Base-by-base conservation (phyloP, 371 early-diverging fungal genomes). In the Mucor indicus region DNA sequence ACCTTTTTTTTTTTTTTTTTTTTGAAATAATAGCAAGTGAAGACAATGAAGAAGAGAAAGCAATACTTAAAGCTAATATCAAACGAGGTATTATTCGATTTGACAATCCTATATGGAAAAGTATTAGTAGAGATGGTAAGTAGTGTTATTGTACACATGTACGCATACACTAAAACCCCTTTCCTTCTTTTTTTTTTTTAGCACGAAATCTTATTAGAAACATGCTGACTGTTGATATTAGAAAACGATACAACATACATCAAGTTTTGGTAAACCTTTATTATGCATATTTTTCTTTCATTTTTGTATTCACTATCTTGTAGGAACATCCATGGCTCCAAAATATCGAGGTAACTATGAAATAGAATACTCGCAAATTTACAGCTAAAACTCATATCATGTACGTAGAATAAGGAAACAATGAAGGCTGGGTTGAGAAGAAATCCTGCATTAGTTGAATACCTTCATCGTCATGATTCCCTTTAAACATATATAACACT, bases 241-340 rank as follows among this genome's bases (percentile, higher is more conserved):
- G n/a, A 7, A 17, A 50, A 3, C 21, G 61, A 22, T 47, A 43
- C 8, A 55, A 27, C 0, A 61, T 61, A 10, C 19, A 33, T 2
- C 35, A 61, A 19, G 56, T 61, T 0, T 13, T 61, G 15, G 53
- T 40, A 43, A 56, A 13, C n/a, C 20, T 1, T 24, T 1, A 11
- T 0, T 37, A 8, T 44, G 9, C 3, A 2, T 27, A 30, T 25
- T 20, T 16, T 22, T 3, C 20, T 8, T 21, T 6, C 38, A 4
- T 43, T 4, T 19, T 55, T 2, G 30, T 19, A n/a, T n/a, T n/a
- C n/a, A n/a, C n/a, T n/a, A n/a, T n/a, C 7, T 21, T 35, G 10
- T 23, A 56, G 51, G 29, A 22, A 0, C 64, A 63, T 12, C 55
- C 55, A 3, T 63, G 64, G 64, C 37, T 63, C 1, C 39, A 52